phyloP scores from a whole-genome alignment of 345 rosid species.

The Pelargonium nanum region DNA sequence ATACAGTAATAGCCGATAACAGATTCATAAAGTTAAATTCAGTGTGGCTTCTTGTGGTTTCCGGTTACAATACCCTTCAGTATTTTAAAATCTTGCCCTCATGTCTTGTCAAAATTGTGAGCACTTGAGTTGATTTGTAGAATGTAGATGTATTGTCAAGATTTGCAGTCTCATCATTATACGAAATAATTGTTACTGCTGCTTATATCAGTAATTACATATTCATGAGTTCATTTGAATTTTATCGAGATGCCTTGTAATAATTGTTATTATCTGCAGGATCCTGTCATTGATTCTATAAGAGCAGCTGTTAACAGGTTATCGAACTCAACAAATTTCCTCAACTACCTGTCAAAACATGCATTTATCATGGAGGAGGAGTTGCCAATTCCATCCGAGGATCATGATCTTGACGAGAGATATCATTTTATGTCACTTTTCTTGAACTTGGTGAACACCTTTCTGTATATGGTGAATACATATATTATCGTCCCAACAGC shows the following conservation, averaged over 20 bases:
- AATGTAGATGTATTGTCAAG: no score
- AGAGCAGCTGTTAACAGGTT: conserved; percentile 85
- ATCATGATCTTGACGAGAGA: conserved; percentile 45
- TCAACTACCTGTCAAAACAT: conserved; percentile 85
- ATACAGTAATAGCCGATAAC: neutral
- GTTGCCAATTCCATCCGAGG: conserved; percentile 62
- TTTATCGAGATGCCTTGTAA: conserved; percentile 7
- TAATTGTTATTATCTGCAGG: conserved; percentile 33
- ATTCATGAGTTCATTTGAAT: neutral
- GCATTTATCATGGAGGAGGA: conserved; percentile 96
- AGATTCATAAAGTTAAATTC: no score
- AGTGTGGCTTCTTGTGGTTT: neutral
- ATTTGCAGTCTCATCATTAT: neutral
- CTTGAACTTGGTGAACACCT: conserved; percentile 77
- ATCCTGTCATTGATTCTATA: conserved; percentile 72
- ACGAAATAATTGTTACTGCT: neutral
- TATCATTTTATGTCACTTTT: conserved; percentile 84
- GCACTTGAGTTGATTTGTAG: no score
- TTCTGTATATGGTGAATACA: conserved; percentile 93
- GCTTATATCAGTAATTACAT: neutral
- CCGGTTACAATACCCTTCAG: neutral
- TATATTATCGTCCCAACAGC: conserved; percentile 92
- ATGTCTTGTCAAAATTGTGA: neutral
- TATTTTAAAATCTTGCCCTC: neutral
- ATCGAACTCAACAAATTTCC: conserved; percentile 70